phyloP scores from a whole-genome alignment of 176 grass and related monocot species.

The Zoysia japonica region DNA sequence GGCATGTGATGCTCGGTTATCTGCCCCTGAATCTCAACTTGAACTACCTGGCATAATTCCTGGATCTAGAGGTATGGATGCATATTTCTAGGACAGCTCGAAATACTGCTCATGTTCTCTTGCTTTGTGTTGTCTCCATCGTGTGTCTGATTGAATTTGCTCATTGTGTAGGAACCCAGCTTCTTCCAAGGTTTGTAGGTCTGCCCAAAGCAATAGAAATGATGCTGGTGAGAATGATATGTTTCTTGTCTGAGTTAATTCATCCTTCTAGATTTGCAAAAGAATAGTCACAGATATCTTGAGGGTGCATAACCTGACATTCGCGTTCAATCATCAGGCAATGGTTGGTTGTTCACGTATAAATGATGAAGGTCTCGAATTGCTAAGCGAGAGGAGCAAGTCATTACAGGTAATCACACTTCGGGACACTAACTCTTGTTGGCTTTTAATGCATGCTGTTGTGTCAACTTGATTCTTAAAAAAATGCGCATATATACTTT shows the following conservation, averaged over 20 bases:
- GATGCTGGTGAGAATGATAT: slow-evolving; percentile 80
- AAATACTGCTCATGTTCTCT: slow-evolving; percentile 14
- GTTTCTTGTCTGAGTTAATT: slow-evolving; percentile 20
- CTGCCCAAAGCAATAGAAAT: slow-evolving; percentile 93
- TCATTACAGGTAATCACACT: slow-evolving; percentile 67
- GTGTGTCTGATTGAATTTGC: slow-evolving; percentile 24
- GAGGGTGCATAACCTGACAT: background rate
- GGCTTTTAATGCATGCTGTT: background rate
- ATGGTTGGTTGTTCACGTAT: slow-evolving; percentile 82
- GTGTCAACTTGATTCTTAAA: slow-evolving; percentile 6
- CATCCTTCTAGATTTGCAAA: background rate
- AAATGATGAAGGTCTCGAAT: slow-evolving; percentile 81
- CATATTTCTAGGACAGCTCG: slow-evolving; percentile 8
- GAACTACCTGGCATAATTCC: slow-evolving; percentile 93
- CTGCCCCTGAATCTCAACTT: slow-evolving; percentile 94
- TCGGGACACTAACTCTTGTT: background rate
- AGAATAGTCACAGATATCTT: background rate
- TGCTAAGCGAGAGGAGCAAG: slow-evolving; percentile 63
- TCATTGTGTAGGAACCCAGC: slow-evolving; percentile 72
- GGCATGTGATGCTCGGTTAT: slow-evolving; percentile 96
- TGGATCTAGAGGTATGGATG: slow-evolving; percentile 82
- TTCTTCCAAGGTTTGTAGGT: slow-evolving; percentile 92
- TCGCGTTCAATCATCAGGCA: background rate
- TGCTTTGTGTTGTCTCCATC: slow-evolving; percentile 4
- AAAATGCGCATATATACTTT: background rate